Evolutionary conservation across 163 green algal species (phyloP).

Genomic region (Chloromonas sp.): DNA sequence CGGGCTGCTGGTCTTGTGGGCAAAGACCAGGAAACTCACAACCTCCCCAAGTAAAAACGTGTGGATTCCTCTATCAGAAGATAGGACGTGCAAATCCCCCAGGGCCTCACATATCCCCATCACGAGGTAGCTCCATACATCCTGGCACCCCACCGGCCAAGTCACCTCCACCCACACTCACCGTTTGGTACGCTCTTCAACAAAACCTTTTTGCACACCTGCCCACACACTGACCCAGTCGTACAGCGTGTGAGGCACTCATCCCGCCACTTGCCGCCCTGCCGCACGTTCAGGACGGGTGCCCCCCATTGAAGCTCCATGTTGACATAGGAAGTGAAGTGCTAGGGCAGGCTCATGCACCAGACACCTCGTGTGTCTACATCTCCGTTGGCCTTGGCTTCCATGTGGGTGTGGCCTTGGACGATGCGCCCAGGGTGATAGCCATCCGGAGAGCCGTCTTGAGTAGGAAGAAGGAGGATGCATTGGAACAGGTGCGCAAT

Average conservation of each 20-base stretch:
- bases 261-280: neutral
- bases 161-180: no score
- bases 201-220: no score
- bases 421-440: slow-evolving; percentile 17
- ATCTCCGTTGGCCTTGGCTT: slow-evolving; percentile 46
- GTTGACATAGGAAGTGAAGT: slow-evolving; percentile 44
- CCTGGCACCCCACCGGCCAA: no score
- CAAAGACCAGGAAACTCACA: neutral
- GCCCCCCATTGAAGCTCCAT: slow-evolving; percentile 13
- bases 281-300: slow-evolving; percentile 7
- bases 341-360: slow-evolving; percentile 25
- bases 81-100: no score
- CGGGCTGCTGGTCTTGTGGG: neutral
- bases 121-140: no score
- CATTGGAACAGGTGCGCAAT: neutral
- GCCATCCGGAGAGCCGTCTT: slow-evolving; percentile 1
- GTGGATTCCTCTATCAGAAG: no score
- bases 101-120: no score
- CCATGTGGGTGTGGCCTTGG: slow-evolving; percentile 29
- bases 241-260: neutral
- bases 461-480: neutral
- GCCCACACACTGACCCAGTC: no score
- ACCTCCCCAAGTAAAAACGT: neutral
- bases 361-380: slow-evolving; percentile 35
- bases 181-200: no score